Evolutionary conservation across 163 green algal species (phyloP), one percentile per base, ranked within the genome.

Genomic region (Prototheca wickerhamii): DNA sequence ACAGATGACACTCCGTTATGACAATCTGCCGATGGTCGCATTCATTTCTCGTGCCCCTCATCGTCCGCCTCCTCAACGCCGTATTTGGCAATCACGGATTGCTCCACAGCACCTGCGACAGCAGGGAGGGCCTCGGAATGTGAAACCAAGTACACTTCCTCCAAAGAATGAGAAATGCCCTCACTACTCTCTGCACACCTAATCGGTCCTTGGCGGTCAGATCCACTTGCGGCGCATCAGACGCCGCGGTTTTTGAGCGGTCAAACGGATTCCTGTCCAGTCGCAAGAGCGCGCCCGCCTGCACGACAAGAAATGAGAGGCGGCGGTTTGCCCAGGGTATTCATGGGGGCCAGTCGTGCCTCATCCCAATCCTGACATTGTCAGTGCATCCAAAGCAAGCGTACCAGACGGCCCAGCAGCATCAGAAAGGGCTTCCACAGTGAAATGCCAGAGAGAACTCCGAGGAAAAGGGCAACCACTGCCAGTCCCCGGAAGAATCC

Each of bases 1-100:
- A 34, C 12, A 35, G 52, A 43, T 15, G 1, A 15, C 52, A 34
- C 30, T 59, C 52, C 12, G 17, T 59, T 12, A 42, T 61, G 21
- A n/a, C 34, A 61, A 21, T 61, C 37, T 44, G 15, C 37, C 10
- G 10, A 15, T 44, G 10, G 37, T 42, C n/a, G 32, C 43, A n/a
- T 43, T 69, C 63, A 21, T 61, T 21, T n/a, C 17, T 61, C 44
- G 31, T 28, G 17, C 4, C 26, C 28, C 37, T 30, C 61, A 18
- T 29, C 40, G 42, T 59, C 40, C 23, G 49, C 49, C 15, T 42
- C 30, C 20, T 46, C 44, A 52, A 12, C 44, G 29, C 63, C 46
- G 1, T 54, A 69, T 30, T 69, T 55, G 51, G 49, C 51, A 10
- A 69, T 63, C n/a, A 69, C 63, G n/a, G 26, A 34, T 18, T 69